phyloP scores from a whole-genome alignment of 2,329 filamentous ascomycete genomes.

The Incumbomyces delicatus region DNA sequence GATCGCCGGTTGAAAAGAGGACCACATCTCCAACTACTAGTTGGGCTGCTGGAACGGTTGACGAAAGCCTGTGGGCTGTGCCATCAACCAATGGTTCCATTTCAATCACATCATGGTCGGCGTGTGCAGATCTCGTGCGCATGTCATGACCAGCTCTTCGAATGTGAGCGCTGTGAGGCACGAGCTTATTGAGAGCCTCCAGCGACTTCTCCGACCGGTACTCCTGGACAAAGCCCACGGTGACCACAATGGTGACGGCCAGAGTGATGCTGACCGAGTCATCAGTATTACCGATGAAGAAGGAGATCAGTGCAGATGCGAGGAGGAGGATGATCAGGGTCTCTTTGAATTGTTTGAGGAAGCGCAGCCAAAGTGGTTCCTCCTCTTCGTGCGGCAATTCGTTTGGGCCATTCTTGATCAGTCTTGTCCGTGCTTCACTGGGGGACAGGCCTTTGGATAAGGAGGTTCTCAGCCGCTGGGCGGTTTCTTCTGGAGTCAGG shows the following conservation, averaged over 20 bases:
- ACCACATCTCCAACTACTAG: conserved; percentile 89
- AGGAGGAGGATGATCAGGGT: conserved; percentile 88
- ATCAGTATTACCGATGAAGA: conserved; percentile 85
- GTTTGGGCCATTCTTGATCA: conserved; percentile 77
- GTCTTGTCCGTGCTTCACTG: conserved; percentile 67
- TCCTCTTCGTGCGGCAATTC: conserved; percentile 90
- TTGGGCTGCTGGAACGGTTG: conserved; percentile 75
- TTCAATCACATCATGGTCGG: conserved; percentile 36
- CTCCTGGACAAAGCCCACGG: conserved; percentile 92
- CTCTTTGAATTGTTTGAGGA: conserved; percentile 93
- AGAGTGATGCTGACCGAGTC: conserved; percentile 93
- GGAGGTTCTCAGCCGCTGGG: conserved; percentile 70
- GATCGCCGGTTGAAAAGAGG: conserved; percentile 87
- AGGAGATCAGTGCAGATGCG: conserved; percentile 75
- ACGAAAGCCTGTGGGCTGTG: conserved; percentile 55
- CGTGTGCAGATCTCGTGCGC: conserved; percentile 9
- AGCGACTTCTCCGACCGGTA: conserved; percentile 96
- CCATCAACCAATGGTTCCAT: conserved; percentile 39
- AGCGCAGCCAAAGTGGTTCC: conserved; percentile 89
- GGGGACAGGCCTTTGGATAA: conserved; percentile 70
- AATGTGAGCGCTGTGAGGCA: conserved; percentile 93
- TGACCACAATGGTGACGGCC: conserved; percentile 92
- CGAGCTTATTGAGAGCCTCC: conserved; percentile 84
- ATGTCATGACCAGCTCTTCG: conserved; percentile 47
- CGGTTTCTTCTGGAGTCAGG: conserved; percentile 69